Conservation (phyloP, 2,329 filamentous ascomycete genomes). For the Chlorencoelia australis region DNA sequence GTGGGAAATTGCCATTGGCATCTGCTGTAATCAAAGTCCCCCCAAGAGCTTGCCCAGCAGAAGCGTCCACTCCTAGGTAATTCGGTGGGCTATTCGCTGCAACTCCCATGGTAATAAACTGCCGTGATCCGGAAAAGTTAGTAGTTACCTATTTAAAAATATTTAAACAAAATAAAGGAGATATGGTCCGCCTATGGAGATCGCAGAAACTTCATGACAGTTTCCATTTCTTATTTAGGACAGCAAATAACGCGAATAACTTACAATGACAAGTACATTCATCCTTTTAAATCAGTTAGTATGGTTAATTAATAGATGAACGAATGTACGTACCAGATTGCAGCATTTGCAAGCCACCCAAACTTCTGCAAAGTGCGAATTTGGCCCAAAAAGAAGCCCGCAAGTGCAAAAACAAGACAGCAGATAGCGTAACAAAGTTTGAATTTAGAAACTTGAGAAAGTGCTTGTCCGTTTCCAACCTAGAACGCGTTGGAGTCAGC, state of each 20-base stretch:
- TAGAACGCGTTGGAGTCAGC: too few species aligned
- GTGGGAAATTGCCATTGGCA: constrained; percentile 9
- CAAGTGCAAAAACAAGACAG: constrained; percentile 20
- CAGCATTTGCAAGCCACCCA: constrained; percentile 22
- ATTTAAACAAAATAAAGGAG: too few species aligned
- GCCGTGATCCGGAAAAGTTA: too few species aligned
- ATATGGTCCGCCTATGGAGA: too few species aligned
- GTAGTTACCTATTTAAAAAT: too few species aligned
- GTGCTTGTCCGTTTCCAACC: too few species aligned
- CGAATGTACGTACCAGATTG: too few species aligned
- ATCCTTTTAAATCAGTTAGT: too few species aligned
- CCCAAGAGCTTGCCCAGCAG: constrained; percentile 11
- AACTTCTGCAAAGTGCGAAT: constrained; percentile 23
- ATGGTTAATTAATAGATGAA: too few species aligned
- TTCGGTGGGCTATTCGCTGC: constrained; percentile 23
- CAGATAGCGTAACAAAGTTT: constrained; percentile 20
- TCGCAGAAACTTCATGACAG: too few species aligned
- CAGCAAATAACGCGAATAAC: too few species aligned
- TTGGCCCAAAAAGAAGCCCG: constrained; percentile 23
- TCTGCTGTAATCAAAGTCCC: constrained; percentile 10
- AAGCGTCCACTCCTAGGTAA: constrained; percentile 25
- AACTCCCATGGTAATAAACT: constrained; percentile 25
- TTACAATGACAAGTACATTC: constrained; percentile 25
- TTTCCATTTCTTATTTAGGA: too few species aligned
- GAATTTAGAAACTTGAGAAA: constrained; percentile 14